Percentiles rank a stretch among this genome's conserved stretches.
Evolutionary conservation across 2,329 filamentous ascomycete genomes (phyloP).

Genomic region (Karstenula rhodostoma): DNA sequence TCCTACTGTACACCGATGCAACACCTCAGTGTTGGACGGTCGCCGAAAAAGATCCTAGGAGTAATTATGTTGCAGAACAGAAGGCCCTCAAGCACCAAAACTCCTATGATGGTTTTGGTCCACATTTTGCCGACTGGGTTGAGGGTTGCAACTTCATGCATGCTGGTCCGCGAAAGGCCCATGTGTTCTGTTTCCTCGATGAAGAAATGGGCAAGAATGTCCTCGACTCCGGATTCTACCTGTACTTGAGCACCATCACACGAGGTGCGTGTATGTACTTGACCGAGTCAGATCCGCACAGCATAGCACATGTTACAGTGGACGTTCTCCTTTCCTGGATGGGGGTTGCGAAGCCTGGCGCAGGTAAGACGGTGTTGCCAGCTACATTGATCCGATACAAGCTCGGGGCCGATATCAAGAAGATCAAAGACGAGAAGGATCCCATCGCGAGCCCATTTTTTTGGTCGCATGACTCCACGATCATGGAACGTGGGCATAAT

Average conservation of each 20-base stretch:
- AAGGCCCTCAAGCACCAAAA: constrained; percentile 25
- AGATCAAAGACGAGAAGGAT: constrained; percentile 29
- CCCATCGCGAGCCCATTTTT: constrained; percentile 26
- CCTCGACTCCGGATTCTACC: constrained; percentile 45
- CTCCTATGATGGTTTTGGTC: constrained; percentile 45
- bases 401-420: constrained; percentile 23
- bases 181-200: constrained; percentile 57
- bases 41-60: constrained; percentile 28
- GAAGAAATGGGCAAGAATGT: constrained; percentile 11
- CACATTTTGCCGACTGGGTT: constrained; percentile 57
- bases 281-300: constrained; percentile 22
- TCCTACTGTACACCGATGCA: constrained; percentile 60
- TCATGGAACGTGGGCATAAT: background rate
- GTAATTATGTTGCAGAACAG: constrained; percentile 44
- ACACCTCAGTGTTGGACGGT: constrained; percentile 54
- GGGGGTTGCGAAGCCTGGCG: constrained; percentile 43
- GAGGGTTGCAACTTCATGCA: constrained; percentile 48
- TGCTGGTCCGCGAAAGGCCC: constrained; percentile 50
- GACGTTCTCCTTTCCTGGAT: constrained; percentile 57
- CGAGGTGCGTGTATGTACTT: constrained; percentile 53
- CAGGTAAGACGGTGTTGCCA: constrained; percentile 16
- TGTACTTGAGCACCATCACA: constrained; percentile 55
- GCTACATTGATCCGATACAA: constrained; percentile 32
- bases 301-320: constrained; percentile 55
- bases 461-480: constrained; percentile 22